Conservation (phyloP, 331 rosid genomes). For the Malus hybrid region DNA sequence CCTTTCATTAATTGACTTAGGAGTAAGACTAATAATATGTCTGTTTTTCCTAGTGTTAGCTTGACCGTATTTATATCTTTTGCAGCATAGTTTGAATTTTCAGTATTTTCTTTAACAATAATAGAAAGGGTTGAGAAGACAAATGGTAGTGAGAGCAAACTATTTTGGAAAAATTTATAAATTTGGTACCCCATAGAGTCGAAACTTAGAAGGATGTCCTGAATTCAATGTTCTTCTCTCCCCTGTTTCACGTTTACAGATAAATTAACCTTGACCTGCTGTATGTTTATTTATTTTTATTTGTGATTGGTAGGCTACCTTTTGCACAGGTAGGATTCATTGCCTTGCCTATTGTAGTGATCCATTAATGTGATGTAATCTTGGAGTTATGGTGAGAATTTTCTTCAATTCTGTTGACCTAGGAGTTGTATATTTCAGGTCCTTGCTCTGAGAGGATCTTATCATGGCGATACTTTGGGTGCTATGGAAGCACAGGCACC, state of each 20-base stretch:
- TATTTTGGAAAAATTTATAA: background rate
- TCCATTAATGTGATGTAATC: background rate
- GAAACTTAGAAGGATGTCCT: background rate
- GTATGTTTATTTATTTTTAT: background rate
- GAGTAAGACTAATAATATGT: background rate
- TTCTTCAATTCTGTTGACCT: slow-evolving; percentile 7
- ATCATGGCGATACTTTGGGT: slow-evolving; percentile 96
- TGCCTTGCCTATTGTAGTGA: background rate
- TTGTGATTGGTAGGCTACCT: background rate
- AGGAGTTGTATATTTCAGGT: slow-evolving; percentile 51
- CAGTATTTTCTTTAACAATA: too few relatives aligned
- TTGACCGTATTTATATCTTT: background rate
- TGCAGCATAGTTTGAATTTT: background rate
- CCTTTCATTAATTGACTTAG: background rate
- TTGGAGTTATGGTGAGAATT: background rate
- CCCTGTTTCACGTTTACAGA: background rate
- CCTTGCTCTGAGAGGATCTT: slow-evolving; percentile 79
- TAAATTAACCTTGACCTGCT: background rate
- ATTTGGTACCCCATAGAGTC: background rate
- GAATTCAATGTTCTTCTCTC: background rate
- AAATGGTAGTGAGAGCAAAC: background rate
- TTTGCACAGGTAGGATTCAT: background rate
- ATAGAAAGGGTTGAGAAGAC: background rate
- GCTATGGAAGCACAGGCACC: slow-evolving; percentile 99
- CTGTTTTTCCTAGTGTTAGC: background rate